Base-by-base conservation (phyloP, 345 rosid genomes). In the Diplotaxis tenuifolia region DNA sequence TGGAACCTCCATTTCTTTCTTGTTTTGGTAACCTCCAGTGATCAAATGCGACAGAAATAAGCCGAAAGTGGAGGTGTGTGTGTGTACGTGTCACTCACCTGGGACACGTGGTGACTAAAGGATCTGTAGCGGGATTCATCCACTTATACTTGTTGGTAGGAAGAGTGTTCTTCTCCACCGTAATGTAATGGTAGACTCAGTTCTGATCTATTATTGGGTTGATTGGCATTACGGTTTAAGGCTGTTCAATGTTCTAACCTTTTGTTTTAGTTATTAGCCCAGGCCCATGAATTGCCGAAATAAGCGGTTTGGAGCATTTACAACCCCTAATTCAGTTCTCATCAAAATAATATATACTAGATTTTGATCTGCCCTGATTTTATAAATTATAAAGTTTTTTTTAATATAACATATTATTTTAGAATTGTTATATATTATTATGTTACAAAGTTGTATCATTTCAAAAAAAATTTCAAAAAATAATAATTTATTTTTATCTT, bases 1-100 rank as follows among this genome's bases (percentile, higher is more conserved):
- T 0, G 91, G 98, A 47, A 82, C 89, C 62, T 86, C 79, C 98
- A 90, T 57, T 28, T 1, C 38, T 4, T 57, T 28, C 6, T 62
- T 20, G 5, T 29, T 50, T 11, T 42, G 21, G 18, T 21, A 3
- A 68, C 22, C 22, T 62, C 11, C 15, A n/a, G 9, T 32, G 16
- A 69, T 11, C 59, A 14, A 53, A 38, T 16, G 16, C 55, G 8
- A 69, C 63, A 61, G 15, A 62, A 14, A 75, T 65, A 73, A 34
- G 70, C 67, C 16, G 63, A 74, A 60, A 50, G n/a, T 61, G 52
- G 57, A 16, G 20, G 16, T 60, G n/a, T 28, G 64, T 40, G 58
- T 70, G 62, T 47, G 15, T 21, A 74, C 78, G 72, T 74, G 78
- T 50, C 78, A 67, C 22, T 67, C 21, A 6, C 2, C 12, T 49